phyloP scores from a whole-genome alignment of 345 rosid species.

The Reutealis trisperma region DNA sequence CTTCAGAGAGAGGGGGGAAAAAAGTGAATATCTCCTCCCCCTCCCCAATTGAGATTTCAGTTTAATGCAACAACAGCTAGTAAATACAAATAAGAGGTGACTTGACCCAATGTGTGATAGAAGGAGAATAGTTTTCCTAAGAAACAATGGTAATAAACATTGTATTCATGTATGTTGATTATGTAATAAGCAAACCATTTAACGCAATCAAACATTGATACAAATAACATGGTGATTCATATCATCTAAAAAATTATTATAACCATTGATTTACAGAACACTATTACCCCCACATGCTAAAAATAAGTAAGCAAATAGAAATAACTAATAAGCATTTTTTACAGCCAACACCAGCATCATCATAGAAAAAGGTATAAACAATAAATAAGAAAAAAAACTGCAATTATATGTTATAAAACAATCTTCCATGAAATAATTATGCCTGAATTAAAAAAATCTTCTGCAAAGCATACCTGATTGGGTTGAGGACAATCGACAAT shows the following conservation, averaged over 20 bases:
- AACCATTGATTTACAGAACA: too few relatives aligned
- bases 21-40: background rate
- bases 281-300: too few relatives aligned
- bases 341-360: too few relatives aligned
- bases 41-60: background rate
- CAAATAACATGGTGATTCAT: too few relatives aligned
- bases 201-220: too few relatives aligned
- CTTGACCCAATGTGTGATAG: background rate
- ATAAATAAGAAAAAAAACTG: background rate
- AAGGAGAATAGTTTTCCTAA: background rate
- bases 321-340: background rate
- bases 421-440: background rate
- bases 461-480: conserved; percentile 59
- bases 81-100: background rate
- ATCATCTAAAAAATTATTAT: too few relatives aligned
- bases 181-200: too few relatives aligned
- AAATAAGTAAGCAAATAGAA: background rate
- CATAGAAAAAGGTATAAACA: too few relatives aligned
- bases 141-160: background rate
- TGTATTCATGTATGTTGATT: too few relatives aligned
- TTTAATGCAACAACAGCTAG: background rate
- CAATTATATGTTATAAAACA: background rate
- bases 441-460: background rate
- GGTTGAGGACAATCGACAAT: conserved; percentile 96
- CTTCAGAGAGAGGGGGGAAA: background rate